Base-by-base conservation (phyloP, 2,329 filamentous ascomycete genomes). In the Colletotrichum euphorbiae region DNA sequence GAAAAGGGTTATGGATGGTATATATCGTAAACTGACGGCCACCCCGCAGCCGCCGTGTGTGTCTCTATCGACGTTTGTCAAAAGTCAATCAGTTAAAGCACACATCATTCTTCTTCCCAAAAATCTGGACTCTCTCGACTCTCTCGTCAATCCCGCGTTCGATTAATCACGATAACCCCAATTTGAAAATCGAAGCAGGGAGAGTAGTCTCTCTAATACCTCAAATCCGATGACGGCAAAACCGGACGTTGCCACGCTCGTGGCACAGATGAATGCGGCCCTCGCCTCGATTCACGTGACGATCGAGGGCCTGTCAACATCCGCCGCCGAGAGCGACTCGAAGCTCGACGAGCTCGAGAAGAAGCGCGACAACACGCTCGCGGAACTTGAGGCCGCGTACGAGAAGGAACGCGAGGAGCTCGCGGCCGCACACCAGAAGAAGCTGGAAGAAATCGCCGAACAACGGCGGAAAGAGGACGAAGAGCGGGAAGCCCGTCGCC, bases 241-340 rank as follows among this genome's bases (percentile, higher is more conserved):
- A 31, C 72, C 76, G 71, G 77, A 81, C 63, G 77, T 82, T 67
- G 75, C 78, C 13, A 69, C 74, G 48, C 79, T 83, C 52, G 77
- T 82, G 70, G 73, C 77, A 69, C 78, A 81, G 72, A 80, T 83
- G 80, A 79, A 78, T 69, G 78, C 82, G 60, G 82, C 78, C 19
- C 74, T 83, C 50, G 76, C 78, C 1, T 74, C 75, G 15, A 82
- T 83, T 65, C 77, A 79, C 66, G 66, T 59, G 31, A 80, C 81
- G 21, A 72, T 83, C 38, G 73, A 75, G 12, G 72, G 75, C 2
- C 72, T 83, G 19, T 74, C 77, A 11, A 72, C 73, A 1, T 68
- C 48, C 31, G 65, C 65, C 6, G 72, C 74, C 6, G 69, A 74
- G 8, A 79, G 82, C 67, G 75, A 80, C 55, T 70, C 75, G 2